Base-by-base conservation (phyloP, 1,284 basidiomycete genomes). In the Tetrapyrgos nigripes region DNA sequence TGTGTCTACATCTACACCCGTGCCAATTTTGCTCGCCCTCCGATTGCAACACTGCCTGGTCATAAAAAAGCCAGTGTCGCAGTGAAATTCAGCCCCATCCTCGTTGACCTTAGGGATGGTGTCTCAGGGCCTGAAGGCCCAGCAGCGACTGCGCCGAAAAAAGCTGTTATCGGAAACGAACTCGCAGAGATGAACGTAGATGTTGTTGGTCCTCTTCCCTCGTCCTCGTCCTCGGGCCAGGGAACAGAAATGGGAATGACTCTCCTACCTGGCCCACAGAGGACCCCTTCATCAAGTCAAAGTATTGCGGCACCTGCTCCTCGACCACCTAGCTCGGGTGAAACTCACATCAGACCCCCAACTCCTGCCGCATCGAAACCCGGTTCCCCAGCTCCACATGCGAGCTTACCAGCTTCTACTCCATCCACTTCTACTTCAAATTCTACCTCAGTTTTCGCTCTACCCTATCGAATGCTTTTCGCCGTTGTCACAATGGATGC, bases 401-500 rank as follows among this genome's bases (percentile, higher is more conserved):
- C 37, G 14, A 49, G 43, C 28, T 35, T 49, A 23, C 50, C 49
- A 10, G n/a, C 24, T 23, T 29, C 50, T 19, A 46, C 40, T 47
- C 29, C 55, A 9, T 37, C 50, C 52, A 29, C 55, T 6, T 28
- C 50, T 13, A 31, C 33, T 28, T 29, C 46, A 17, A 51, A n/a
- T 17, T 81, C 84, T 1, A 80, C 50, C 11, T 88, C 89, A 26
- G 81, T 97, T 6, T 97, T 99, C 71, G 88, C 92, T 11, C 76
- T 98, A 52, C 94, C 96, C 1, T 98, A 98, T 73, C 84, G 97
- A 48, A 94, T 98, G 89, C 76, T 98, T 44, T 99, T 94, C 70
- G 96, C 97, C 0, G 94, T 99, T 9, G 93, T 96, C 45, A 98
- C 97, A 24, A 97, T 96, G 86, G 97, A 99, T 72, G 92, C 93